A percentile compares a stretch with the other conserved stretches of the same genome.
Conservation (phyloP, 2,329 filamentous ascomycete species). For the Ophiostoma montium region DNA sequence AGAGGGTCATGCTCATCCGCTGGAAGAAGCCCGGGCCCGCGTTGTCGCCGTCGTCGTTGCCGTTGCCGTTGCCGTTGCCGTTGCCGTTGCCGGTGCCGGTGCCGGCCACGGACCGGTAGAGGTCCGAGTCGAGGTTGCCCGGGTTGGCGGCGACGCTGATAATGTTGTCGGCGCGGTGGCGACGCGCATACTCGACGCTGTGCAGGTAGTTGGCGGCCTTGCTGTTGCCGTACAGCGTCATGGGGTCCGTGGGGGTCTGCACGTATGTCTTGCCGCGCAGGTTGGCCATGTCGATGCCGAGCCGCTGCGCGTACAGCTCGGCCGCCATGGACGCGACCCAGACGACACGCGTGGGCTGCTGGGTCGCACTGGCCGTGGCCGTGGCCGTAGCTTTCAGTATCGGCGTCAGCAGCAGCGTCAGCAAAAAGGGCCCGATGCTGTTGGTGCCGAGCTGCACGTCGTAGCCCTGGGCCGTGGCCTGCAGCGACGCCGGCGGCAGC, state of each 20-base stretch:
- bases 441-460: constrained; percentile 21
- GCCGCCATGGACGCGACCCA: constrained; percentile 15
- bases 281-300: constrained; percentile 13
- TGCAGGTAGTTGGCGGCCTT: constrained; percentile 16
- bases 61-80: no score
- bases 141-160: constrained; percentile 17
- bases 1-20: neutral
- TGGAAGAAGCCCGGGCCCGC: neutral
- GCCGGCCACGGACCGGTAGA: constrained; percentile 10
- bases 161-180: constrained; percentile 14
- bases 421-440: constrained; percentile 12
- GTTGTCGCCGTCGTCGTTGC: constrained; percentile 3
- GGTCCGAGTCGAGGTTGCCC: constrained; percentile 17
- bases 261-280: constrained; percentile 13
- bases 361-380: constrained; percentile 8
- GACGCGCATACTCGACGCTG: constrained; percentile 15
- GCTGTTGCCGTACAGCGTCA: constrained; percentile 14
- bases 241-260: neutral
- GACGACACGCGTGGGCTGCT: constrained; percentile 14
- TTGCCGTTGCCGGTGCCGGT: no score
- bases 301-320: constrained; percentile 2
- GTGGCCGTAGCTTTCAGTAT: constrained; percentile 12
- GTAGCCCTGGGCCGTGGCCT: constrained; percentile 27
- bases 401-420: constrained; percentile 17
- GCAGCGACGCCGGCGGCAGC: constrained; percentile 15